phyloP scores from a whole-genome alignment of 805 yeast genomes.

The Ogataea ramenticola region DNA sequence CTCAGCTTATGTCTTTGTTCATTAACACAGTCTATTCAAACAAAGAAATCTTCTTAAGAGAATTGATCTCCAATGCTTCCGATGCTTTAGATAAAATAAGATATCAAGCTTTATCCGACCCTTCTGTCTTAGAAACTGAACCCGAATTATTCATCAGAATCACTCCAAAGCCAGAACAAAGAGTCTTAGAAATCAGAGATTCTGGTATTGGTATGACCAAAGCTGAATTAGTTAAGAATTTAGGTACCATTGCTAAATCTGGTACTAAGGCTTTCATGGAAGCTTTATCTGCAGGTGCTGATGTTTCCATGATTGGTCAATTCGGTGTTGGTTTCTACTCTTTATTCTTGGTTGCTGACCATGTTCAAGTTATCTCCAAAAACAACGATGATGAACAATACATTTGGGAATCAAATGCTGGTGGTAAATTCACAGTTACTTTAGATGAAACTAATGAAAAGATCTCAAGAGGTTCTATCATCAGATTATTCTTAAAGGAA shows the following conservation, averaged over 20 bases:
- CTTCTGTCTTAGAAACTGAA: constrained; percentile 85
- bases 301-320: constrained; percentile 99
- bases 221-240: constrained; percentile 96
- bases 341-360: constrained; percentile 97
- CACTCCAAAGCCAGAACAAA: constrained; percentile 92
- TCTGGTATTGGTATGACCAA: constrained; percentile 99
- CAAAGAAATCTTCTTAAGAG: constrained; percentile 99
- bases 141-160: constrained; percentile 96
- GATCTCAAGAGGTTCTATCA: constrained; percentile 89
- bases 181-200: constrained; percentile 94
- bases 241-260: constrained; percentile 99
- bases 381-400: constrained; percentile 99
- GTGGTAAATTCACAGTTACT: constrained; percentile 97
- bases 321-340: constrained; percentile 99
- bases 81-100: constrained; percentile 99
- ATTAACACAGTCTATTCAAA: constrained; percentile 99
- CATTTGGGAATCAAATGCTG: constrained; percentile 99
- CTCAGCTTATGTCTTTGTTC: constrained; percentile 99
- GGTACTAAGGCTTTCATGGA: constrained; percentile 99
- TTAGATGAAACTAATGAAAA: constrained; percentile 81
- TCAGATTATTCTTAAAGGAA: constrained; percentile 95
- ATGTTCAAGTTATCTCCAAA: constrained; percentile 96
- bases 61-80: constrained; percentile 95
- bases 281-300: constrained; percentile 99
- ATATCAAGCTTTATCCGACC: constrained; percentile 92